phyloP scores from a whole-genome alignment of 2,329 filamentous ascomycete genomes.

The Chlorencoelia australis region DNA sequence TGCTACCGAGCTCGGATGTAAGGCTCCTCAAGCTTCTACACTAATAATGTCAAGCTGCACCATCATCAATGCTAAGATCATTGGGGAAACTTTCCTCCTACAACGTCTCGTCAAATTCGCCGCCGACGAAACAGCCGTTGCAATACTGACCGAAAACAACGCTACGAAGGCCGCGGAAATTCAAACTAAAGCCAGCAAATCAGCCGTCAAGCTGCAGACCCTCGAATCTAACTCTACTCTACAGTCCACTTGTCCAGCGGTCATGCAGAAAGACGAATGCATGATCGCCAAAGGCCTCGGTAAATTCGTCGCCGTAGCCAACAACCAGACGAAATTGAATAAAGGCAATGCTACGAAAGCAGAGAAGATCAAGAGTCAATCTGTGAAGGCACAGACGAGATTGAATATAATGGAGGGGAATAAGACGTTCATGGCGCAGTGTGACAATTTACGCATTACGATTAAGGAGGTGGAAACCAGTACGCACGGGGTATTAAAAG shows the following conservation, averaged over 20 bases:
- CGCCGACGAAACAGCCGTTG: too few species aligned
- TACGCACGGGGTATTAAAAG: too few species aligned
- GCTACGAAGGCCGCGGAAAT: constrained; percentile 29
- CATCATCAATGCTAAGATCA: too few species aligned
- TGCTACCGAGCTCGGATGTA: too few species aligned
- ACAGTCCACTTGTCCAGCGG: constrained; percentile 26
- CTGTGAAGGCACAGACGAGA: constrained; percentile 22
- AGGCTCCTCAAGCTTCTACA: too few species aligned
- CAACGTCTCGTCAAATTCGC: constrained; percentile 14
- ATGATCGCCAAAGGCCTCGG: constrained; percentile 10
- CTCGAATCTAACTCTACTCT: constrained; percentile 31
- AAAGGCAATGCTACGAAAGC: constrained; percentile 30
- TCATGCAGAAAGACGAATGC: constrained; percentile 15
- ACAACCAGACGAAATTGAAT: constrained; percentile 26
- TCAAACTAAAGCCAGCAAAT: constrained; percentile 29
- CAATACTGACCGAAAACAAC: constrained; percentile 19
- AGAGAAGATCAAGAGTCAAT: constrained; percentile 30
- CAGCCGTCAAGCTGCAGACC: constrained; percentile 23
- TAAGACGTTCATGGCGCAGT: constrained; percentile 25
- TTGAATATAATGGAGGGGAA: constrained; percentile 28
- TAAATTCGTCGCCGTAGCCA: constrained; percentile 12
- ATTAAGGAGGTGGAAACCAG: too few species aligned
- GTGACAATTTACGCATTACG: constrained; percentile 1
- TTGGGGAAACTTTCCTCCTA: constrained; percentile 9
- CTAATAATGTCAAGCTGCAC: constrained; percentile 27